These are phyloP conservation scores for Fusarium foetens DNA, from an alignment of 2,329 filamentous ascomycete genomes.

Conservation along the genomic window DNA sequence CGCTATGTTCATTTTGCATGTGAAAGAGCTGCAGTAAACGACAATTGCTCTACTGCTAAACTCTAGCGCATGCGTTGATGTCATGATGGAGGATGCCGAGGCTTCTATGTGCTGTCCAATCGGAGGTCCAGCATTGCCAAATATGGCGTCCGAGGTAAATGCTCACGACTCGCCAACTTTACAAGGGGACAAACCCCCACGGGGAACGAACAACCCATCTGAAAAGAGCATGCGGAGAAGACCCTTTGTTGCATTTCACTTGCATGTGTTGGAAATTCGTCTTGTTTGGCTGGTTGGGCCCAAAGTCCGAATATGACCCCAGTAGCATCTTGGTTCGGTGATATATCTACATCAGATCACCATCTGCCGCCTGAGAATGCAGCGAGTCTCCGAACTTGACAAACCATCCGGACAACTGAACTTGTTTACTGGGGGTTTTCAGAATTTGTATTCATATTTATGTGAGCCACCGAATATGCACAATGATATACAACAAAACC, in stretches of 20 bases:
- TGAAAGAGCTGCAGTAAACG: constrained; percentile 29
- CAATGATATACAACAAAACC: not conserved
- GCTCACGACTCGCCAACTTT: constrained; percentile 14
- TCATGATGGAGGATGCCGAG: constrained; percentile 45
- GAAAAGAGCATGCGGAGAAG: constrained; percentile 29
- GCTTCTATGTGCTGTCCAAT: constrained; percentile 32
- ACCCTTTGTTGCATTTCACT: not conserved
- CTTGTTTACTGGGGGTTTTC: not conserved
- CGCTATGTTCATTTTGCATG: constrained; percentile 31
- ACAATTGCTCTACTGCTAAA: not conserved
- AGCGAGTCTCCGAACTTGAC: not conserved
- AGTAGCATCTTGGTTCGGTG: not conserved
- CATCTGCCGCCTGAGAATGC: not conserved
- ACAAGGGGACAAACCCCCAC: constrained; percentile 1
- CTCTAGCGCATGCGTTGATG: constrained; percentile 36
- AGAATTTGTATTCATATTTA: not conserved
- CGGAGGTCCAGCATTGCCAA: constrained; percentile 40
- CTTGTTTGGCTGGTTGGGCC: not conserved
- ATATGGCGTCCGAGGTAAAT: constrained; percentile 27
- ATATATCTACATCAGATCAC: not conserved
- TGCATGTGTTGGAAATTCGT: constrained; percentile 10
- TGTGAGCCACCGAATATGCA: not conserved
- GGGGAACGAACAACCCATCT: constrained; percentile 10
- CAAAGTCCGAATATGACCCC: not conserved
- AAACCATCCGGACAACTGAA: not conserved